Base-by-base conservation (phyloP, 1,284 basidiomycete genomes). In the Singerocomus rubriflavus region DNA sequence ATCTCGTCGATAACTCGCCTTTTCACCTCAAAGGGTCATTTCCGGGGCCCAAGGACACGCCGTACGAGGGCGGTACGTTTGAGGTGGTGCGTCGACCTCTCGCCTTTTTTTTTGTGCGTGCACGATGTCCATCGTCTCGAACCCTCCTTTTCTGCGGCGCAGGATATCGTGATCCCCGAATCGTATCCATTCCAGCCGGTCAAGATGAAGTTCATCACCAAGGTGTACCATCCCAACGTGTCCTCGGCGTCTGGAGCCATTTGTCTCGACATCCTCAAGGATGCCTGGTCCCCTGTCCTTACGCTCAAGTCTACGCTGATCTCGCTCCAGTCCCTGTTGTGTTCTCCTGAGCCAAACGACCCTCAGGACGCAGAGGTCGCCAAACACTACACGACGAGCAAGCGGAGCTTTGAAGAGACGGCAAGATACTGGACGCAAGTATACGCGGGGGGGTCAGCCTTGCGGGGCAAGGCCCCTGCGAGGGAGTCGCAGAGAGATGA, bases 331-430 rank as follows among this genome's bases (percentile, higher is more conserved):
- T 93, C 90, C 27, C 78, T 99, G 11, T 77, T 99, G n/a, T 98
- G 94, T 72, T 91, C 89, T 4, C 97, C 96, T 0, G 94, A 98
- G 68, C 97, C 96, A 12, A 91, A 89, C 59, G 97, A 99, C 67
- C 97, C 96, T 0, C 96, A 98, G 73, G 97, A 98, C 65, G 96
- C 97, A 0, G 94, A 98, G 73, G 93, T 98, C 8, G 97, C 96
- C 13, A 98, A 97, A 66, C 95, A 98, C 69, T 99, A 93, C 66
- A 85, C 92, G 62, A 90, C 92, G 4, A 93, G 91, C 68, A 87
- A 86, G 63, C 72, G 74, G 16, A 87, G 87, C 57, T 99, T 98
- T 63, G 91, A 98, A 52, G 86, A 89, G 34, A 99, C 96, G 0
- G 96, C 97, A 25, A 79, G 81, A 42, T 95, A 95, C 69, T 99